These are phyloP conservation scores for Hypoxylon sp. DNA, from an alignment of 2,329 filamentous ascomycete species.

Conservation along the genomic window DNA sequence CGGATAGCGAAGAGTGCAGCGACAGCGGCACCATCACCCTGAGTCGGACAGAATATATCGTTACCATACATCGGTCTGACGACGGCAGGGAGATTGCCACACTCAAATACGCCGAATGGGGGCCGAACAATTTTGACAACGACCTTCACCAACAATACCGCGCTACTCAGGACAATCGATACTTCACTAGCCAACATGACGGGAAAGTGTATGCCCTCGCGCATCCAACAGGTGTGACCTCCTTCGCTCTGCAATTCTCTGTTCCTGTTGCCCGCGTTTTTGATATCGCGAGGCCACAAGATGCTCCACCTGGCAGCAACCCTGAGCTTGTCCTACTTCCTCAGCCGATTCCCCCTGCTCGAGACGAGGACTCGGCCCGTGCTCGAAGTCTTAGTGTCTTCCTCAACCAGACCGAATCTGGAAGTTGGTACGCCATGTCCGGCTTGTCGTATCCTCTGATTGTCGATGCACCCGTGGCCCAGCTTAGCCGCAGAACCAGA, in stretches of 20 bases:
- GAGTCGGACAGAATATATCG: conserved; percentile 89
- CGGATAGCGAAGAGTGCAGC: conserved; percentile 79
- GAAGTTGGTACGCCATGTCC: conserved; percentile 94
- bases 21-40: conserved; percentile 84
- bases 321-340: conserved; percentile 86
- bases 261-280: conserved; percentile 90
- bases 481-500: conserved; percentile 62
- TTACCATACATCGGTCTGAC: conserved; percentile 82
- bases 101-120: conserved; percentile 94
- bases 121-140: conserved; percentile 88
- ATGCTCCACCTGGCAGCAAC: conserved; percentile 72
- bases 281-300: conserved; percentile 82
- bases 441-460: conserved; percentile 88
- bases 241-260: conserved; percentile 77
- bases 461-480: conserved; percentile 71
- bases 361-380: conserved; percentile 63
- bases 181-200: conserved; percentile 89
- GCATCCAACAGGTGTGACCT: conserved; percentile 68
- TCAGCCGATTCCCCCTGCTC: conserved; percentile 78
- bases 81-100: conserved; percentile 85
- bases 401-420: conserved; percentile 86
- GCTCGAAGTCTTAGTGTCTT: conserved; percentile 78
- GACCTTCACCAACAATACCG: conserved; percentile 89
- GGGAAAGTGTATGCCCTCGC: conserved; percentile 87
- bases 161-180: conserved; percentile 84